Evolutionary conservation across 305 asterid species (phyloP).

Genomic region (Fraxinus nigra): DNA sequence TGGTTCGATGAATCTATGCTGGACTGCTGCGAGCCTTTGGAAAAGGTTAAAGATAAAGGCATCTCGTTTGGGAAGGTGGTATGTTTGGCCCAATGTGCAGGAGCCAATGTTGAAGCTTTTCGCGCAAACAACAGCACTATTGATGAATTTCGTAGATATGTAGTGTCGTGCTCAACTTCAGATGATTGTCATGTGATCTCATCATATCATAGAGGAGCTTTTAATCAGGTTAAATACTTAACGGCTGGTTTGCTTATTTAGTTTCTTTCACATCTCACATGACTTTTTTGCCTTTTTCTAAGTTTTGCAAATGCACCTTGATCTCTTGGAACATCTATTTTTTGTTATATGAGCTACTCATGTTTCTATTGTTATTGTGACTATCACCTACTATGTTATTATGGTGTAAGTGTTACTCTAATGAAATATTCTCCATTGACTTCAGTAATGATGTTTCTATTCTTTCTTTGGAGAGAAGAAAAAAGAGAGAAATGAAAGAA

Average conservation of each 20-base stretch:
- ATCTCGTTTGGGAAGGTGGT: conserved; percentile 94
- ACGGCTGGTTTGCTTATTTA: neutral
- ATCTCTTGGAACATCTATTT: neutral
- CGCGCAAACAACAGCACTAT: conserved; percentile 78
- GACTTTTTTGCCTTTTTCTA: conserved; percentile 1
- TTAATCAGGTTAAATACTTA: conserved; percentile 57
- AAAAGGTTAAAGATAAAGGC: conserved; percentile 78
- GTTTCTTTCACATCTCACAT: conserved; percentile 3
- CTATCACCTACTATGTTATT: neutral
- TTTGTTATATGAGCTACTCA: neutral
- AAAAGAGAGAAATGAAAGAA: neutral
- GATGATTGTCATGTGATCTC: conserved; percentile 84
- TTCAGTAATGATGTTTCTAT: neutral
- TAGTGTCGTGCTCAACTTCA: conserved; percentile 62
- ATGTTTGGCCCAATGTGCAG: conserved; percentile 97
- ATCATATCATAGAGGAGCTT: conserved; percentile 79
- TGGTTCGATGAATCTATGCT: conserved; percentile 97
- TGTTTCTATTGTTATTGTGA: neutral
- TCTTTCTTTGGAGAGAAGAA: neutral
- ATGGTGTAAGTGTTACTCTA: neutral
- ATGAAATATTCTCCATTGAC: neutral
- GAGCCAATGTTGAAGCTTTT: conserved; percentile 88
- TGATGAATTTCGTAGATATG: conserved; percentile 80
- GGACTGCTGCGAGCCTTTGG: conserved; percentile 97
- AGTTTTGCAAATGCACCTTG: neutral